Percentiles rank a stretch among this genome's conserved stretches.
These are phyloP conservation scores for Ettlia oleoabundans DNA, from an alignment of 139 green algal species.

Conservation along the genomic window DNA sequence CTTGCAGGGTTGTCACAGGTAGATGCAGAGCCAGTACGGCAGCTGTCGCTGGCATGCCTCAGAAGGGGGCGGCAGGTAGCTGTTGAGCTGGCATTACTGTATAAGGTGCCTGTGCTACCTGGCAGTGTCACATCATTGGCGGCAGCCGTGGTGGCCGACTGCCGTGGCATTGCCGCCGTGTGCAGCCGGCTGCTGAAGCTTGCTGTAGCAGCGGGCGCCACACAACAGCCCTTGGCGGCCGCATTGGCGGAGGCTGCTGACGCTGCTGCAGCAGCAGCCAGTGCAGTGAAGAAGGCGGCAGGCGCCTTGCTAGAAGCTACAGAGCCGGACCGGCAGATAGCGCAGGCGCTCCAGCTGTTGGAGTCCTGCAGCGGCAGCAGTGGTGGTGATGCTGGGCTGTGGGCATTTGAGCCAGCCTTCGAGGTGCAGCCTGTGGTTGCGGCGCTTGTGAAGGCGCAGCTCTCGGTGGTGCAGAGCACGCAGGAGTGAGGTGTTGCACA, in stretches of 20 bases:
- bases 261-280: neutral
- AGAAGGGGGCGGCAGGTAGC: neutral
- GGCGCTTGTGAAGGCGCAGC: constrained; percentile 17
- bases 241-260: neutral
- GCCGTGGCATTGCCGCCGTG: neutral
- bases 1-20: neutral
- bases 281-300: neutral
- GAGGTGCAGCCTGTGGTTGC: neutral
- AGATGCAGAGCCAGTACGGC: neutral
- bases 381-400: neutral
- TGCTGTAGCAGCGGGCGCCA: neutral
- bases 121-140: neutral
- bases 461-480: neutral
- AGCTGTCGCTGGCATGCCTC: neutral
- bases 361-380: neutral
- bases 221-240: neutral
- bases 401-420: constrained; percentile 28
- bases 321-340: neutral
- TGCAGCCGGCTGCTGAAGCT: constrained; percentile 7
- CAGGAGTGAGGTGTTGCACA: neutral
- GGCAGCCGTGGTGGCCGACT: neutral
- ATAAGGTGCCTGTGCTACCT: constrained; percentile 4
- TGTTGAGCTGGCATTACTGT: neutral
- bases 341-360: neutral
- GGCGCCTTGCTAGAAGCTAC: neutral